phyloP scores from a whole-genome alignment of 495 filamentous ascomycete genomes.

The Penicillium canescens region DNA sequence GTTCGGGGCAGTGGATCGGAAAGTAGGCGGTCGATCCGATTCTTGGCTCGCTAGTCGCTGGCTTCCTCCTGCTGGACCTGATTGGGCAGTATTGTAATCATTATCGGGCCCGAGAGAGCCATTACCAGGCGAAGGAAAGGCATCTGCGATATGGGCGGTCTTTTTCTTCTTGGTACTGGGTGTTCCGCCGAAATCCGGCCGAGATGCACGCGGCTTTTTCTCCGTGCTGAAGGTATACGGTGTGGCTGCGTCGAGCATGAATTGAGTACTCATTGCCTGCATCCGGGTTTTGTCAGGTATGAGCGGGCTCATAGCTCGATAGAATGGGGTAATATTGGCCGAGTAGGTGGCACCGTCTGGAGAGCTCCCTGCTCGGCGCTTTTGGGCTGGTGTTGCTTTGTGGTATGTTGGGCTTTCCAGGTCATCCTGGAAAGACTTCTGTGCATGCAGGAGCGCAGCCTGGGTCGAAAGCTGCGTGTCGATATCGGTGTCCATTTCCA shows the following conservation, averaged over 20 bases:
- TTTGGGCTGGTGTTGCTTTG: constrained; percentile 13
- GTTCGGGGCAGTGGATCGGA: constrained; percentile 6
- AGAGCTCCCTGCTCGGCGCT: constrained; percentile 13
- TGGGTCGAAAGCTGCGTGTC: constrained; percentile 50
- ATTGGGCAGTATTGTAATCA: constrained; percentile 8
- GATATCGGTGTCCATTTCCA: constrained; percentile 17
- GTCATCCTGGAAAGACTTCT: constrained; percentile 49
- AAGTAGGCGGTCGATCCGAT: background rate
- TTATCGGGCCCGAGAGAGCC: background rate
- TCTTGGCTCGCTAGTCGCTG: background rate
- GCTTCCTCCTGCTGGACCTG: background rate
- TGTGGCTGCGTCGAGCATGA: constrained; percentile 49
- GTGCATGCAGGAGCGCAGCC: constrained; percentile 48
- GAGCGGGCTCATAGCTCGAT: background rate
- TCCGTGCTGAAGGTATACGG: constrained; percentile 49
- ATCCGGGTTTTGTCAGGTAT: constrained; percentile 8
- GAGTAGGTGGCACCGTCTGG: constrained; percentile 15
- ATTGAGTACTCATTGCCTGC: constrained; percentile 49
- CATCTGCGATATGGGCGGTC: background rate
- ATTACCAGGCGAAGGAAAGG: background rate
- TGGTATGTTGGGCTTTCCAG: constrained; percentile 33
- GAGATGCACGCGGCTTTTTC: constrained; percentile 29
- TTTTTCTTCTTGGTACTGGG: constrained; percentile 14
- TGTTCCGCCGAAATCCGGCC: constrained; percentile 11
- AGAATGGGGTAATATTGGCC: constrained; percentile 39